These are phyloP conservation scores for Musa balbisiana DNA, from an alignment of 202 grass and related monocot genomes.

Conservation along the genomic window DNA sequence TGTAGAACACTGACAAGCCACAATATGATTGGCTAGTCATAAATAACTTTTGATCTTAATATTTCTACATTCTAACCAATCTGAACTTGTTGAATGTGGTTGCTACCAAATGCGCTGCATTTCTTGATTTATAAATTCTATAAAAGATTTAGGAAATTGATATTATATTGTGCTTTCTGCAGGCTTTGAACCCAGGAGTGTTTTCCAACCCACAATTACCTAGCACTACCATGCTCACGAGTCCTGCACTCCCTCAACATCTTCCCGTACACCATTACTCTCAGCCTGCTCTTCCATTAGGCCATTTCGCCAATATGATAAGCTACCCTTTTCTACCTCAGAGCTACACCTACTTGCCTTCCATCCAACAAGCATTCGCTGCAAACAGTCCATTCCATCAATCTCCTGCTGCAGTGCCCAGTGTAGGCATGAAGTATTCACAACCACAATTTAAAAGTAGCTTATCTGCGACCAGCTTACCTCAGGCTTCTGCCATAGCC, in stretches of 20 bases:
- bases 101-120: not conserved
- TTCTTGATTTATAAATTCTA: no score
- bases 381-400: slow-evolving; percentile 81
- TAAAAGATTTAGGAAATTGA: not conserved
- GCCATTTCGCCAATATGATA: slow-evolving; percentile 74
- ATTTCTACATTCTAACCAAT: no score
- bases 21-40: no score
- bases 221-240: slow-evolving; percentile 40
- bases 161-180: slow-evolving; percentile 16
- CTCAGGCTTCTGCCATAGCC: slow-evolving; percentile 53
- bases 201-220: slow-evolving; percentile 69
- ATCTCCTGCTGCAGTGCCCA: slow-evolving; percentile 53
- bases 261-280: slow-evolving; percentile 77
- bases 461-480: slow-evolving; percentile 56
- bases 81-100: not conserved
- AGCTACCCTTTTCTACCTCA: slow-evolving; percentile 80
- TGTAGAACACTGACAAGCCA: no score
- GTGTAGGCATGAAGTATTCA: slow-evolving; percentile 76
- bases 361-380: slow-evolving; percentile 79
- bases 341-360: slow-evolving; percentile 82
- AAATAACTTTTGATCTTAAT: no score
- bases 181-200: slow-evolving; percentile 63
- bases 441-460: slow-evolving; percentile 78
- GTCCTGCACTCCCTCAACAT: slow-evolving; percentile 65
- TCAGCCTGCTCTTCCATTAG: slow-evolving; percentile 70